Percentiles rank a stretch among this genome's conserved stretches.
phyloP scores from a whole-genome alignment of 192 early-diverging fungal species.

The Mycoemilia scoparia region DNA sequence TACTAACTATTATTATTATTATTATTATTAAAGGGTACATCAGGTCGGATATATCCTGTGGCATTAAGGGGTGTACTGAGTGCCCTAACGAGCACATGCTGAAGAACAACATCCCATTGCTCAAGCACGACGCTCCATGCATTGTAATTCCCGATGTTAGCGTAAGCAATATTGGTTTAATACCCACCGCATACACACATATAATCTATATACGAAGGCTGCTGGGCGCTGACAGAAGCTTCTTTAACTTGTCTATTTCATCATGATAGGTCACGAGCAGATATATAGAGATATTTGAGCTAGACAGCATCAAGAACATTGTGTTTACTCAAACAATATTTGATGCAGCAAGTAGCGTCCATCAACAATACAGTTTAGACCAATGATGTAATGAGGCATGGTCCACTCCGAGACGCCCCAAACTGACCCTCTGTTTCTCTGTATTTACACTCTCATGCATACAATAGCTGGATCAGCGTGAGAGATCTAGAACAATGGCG shows the following conservation, averaged over 20 bases:
- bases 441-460: neutral
- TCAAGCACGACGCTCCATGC: neutral
- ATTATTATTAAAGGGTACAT: slow-evolving; percentile 20
- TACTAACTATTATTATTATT: slow-evolving; percentile 17
- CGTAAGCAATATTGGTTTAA: too few species aligned
- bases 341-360: slow-evolving; percentile 23
- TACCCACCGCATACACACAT: too few species aligned
- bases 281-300: slow-evolving; percentile 54
- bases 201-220: too few species aligned
- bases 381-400: neutral
- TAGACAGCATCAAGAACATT: slow-evolving; percentile 35
- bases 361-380: neutral
- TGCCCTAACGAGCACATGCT: slow-evolving; percentile 10
- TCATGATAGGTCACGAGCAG: too few species aligned
- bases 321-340: slow-evolving; percentile 49
- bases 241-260: too few species aligned
- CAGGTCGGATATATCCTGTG: slow-evolving; percentile 18
- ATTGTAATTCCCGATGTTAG: slow-evolving; percentile 17
- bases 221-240: too few species aligned
- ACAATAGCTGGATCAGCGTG: slow-evolving; percentile 35
- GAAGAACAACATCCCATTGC: slow-evolving; percentile 8
- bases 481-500: slow-evolving; percentile 39
- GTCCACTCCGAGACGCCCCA: too few species aligned
- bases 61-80: slow-evolving; percentile 2
- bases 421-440: neutral